Conservation (phyloP, 306 rosid species). For the Rubus parviflorus region DNA sequence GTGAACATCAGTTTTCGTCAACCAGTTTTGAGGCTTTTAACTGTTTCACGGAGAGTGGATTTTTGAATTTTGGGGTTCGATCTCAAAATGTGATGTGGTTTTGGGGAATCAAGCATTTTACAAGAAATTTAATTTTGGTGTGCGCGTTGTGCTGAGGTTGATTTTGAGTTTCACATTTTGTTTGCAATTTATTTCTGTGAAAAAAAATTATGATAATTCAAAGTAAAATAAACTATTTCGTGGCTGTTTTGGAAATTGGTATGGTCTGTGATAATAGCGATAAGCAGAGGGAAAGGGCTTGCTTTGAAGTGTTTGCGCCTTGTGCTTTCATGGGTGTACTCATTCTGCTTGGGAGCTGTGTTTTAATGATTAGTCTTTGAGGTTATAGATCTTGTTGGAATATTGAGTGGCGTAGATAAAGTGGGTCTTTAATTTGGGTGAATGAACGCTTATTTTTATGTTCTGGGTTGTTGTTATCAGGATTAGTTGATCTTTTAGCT, state of each 20-base stretch:
- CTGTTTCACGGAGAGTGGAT: neutral
- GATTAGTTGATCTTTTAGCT: neutral
- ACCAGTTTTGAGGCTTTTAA: too few relatives aligned
- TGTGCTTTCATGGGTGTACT: constrained; percentile 9
- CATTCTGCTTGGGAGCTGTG: neutral
- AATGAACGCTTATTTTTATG: neutral
- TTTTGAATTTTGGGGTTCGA: constrained; percentile 11
- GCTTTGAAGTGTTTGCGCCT: neutral
- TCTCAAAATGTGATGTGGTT: constrained; percentile 21
- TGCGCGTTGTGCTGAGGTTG: neutral
- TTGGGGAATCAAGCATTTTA: constrained; percentile 2
- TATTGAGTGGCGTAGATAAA: neutral
- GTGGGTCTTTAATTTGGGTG: constrained; percentile 1
- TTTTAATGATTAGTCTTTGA: neutral
- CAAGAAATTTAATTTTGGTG: neutral
- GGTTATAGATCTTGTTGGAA: constrained; percentile 6
- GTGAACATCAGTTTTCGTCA: neutral
- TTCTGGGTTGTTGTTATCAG: constrained; percentile 11
- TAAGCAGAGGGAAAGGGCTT: neutral
- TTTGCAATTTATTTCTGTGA: neutral
- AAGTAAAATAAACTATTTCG: neutral
- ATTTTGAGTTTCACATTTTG: constrained; percentile 6
- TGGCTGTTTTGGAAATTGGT: neutral
- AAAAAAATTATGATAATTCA: too few relatives aligned
- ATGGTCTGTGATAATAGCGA: neutral